Evolutionary conservation across 1,284 basidiomycete genomes (phyloP).

Genomic region (Mrakiaceae sp.): DNA sequence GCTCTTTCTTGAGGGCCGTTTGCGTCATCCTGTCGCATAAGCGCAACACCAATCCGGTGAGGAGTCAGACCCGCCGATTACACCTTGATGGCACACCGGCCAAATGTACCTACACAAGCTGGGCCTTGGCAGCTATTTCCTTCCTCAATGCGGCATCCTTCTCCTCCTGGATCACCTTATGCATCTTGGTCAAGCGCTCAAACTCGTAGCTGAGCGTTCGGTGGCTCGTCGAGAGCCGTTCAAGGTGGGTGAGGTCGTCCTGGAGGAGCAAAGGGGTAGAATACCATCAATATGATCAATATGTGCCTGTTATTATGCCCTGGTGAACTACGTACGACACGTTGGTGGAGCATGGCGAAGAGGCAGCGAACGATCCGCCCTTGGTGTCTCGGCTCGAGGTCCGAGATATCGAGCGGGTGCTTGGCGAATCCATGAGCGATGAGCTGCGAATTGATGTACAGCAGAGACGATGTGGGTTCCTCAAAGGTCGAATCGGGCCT

Average conservation of each 20-base stretch:
- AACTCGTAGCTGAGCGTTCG: slow-evolving; percentile 71
- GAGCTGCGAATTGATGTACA: slow-evolving; percentile 62
- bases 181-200: slow-evolving; percentile 58
- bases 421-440: slow-evolving; percentile 65
- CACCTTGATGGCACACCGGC: background rate
- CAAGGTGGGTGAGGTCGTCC: slow-evolving; percentile 71
- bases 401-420: slow-evolving; percentile 46
- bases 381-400: slow-evolving; percentile 47
- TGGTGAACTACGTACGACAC: slow-evolving; percentile 49
- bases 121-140: slow-evolving; percentile 56
- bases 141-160: slow-evolving; percentile 62
- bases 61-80: background rate
- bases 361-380: slow-evolving; percentile 63
- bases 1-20: slow-evolving; percentile 47
- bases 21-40: slow-evolving; percentile 41
- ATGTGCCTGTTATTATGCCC: background rate
- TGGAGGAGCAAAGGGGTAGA: slow-evolving; percentile 9
- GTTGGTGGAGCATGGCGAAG: slow-evolving; percentile 61
- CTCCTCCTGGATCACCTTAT: slow-evolving; percentile 45
- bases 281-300: background rate
- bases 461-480: slow-evolving; percentile 20
- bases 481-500: no score
- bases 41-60: background rate
- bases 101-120: slow-evolving; percentile 46
- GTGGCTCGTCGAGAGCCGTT: slow-evolving; percentile 60